Conservation (phyloP, 2,329 filamentous ascomycete genomes). For the Nigrospora osmanthi region DNA sequence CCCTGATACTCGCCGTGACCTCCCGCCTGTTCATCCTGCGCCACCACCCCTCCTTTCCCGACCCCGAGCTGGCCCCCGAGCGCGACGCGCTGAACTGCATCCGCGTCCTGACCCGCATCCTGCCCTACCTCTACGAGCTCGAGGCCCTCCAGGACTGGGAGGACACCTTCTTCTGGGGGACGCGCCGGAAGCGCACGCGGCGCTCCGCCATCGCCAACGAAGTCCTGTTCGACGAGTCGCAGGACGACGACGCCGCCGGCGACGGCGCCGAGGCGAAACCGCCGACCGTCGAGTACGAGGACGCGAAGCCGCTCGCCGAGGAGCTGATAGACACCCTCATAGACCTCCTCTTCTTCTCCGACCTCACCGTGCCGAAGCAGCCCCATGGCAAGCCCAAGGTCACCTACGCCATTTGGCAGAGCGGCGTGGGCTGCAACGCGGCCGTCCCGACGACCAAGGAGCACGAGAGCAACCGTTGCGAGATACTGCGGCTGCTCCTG, state of each 20-base stretch:
- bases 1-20: conserved; percentile 75
- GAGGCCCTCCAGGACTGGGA: conserved; percentile 81
- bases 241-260: conserved; percentile 38
- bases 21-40: conserved; percentile 74
- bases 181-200: conserved; percentile 63
- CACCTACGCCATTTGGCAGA: conserved; percentile 95
- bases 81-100: conserved; percentile 92
- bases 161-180: conserved; percentile 85
- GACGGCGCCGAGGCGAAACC: conserved; percentile 33
- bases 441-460: conserved; percentile 84
- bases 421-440: conserved; percentile 90
- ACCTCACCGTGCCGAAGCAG: conserved; percentile 74
- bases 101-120: conserved; percentile 76
- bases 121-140: conserved; percentile 88
- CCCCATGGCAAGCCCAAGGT: conserved; percentile 70
- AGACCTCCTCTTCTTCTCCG: conserved; percentile 85
- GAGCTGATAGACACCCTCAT: conserved; percentile 86
- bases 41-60: conserved; percentile 85
- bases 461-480: conserved; percentile 85
- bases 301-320: conserved; percentile 81
- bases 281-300: conserved; percentile 61
- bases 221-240: conserved; percentile 75
- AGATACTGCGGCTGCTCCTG: conserved; percentile 79
- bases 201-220: conserved; percentile 59
- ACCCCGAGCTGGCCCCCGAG: conserved; percentile 72